Percentiles rank a stretch among this genome's conserved stretches.
phyloP scores from a whole-genome alignment of 139 green algal species.

The Pycnococcus provasolii region DNA sequence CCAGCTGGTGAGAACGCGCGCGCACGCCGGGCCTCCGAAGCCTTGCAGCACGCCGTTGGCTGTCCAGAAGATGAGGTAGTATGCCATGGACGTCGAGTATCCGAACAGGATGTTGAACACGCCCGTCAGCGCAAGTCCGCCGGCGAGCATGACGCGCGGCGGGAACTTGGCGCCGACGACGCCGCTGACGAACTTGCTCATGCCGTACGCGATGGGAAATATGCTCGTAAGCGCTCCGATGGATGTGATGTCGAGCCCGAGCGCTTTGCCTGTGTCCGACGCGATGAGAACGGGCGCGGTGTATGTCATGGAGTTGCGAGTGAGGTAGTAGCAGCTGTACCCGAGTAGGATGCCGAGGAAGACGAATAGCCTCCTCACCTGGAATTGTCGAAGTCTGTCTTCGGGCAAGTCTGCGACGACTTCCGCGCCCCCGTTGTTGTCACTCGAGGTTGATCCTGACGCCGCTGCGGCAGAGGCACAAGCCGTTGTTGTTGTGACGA shows the following conservation, averaged over 20 bases:
- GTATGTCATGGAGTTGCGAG: conserved; percentile 71
- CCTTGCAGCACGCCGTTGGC: conserved; percentile 65
- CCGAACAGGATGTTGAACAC: conserved; percentile 82
- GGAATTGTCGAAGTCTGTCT: no score
- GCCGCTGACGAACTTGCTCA: conserved; percentile 80
- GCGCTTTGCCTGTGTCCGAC: conserved; percentile 33
- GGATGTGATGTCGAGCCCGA: conserved; percentile 73
- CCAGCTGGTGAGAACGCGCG: conserved; percentile 91
- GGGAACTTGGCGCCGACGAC: conserved; percentile 74
- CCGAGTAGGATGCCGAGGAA: conserved; percentile 27
- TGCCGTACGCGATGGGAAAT: conserved; percentile 80
- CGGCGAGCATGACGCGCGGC: conserved; percentile 65
- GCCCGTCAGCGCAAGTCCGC: conserved; percentile 74
- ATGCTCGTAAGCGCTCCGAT: conserved; percentile 86
- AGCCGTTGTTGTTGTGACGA: no score
- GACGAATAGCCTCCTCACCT: not conserved
- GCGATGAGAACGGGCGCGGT: conserved; percentile 83
- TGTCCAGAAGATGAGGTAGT: conserved; percentile 18
- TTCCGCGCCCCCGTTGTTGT: no score
- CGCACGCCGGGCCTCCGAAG: conserved; percentile 82
- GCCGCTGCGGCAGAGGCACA: no score
- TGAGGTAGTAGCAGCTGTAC: conserved; percentile 87
- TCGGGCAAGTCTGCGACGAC: no score
- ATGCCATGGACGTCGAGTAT: conserved; percentile 6
- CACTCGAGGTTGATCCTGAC: no score